phyloP scores from a whole-genome alignment of 2,329 filamentous ascomycete species.

The Hortaea werneckii region DNA sequence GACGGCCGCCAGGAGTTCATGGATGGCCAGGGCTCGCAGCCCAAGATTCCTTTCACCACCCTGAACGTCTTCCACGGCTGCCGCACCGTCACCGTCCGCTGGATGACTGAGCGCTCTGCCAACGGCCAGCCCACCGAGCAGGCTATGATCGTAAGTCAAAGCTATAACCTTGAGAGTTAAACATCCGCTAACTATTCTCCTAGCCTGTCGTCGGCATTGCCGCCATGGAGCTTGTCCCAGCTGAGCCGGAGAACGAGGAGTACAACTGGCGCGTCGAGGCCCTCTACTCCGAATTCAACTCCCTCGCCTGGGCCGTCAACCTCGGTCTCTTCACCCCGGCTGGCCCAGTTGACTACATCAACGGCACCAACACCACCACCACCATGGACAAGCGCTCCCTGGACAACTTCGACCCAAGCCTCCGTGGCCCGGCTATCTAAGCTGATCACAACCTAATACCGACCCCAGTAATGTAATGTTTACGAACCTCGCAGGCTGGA shows the following conservation, averaged over 20 bases:
- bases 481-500: too few species aligned
- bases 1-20: constrained; percentile 10
- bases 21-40: constrained; percentile 16
- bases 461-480: neutral
- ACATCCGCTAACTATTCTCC: neutral
- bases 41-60: constrained; percentile 14
- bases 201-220: constrained; percentile 14
- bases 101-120: constrained; percentile 16
- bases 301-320: constrained; percentile 18
- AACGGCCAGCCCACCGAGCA: constrained; percentile 16
- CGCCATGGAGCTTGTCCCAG: constrained; percentile 13
- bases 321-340: constrained; percentile 11
- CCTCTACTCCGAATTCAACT: constrained; percentile 18
- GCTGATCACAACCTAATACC: neutral
- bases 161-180: neutral
- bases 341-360: constrained; percentile 4
- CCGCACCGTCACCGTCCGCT: constrained; percentile 17
- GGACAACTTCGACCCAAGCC: neutral
- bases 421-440: constrained; percentile 5
- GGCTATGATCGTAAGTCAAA: constrained; percentile 15
- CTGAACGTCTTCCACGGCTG: constrained; percentile 19
- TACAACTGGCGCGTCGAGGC: constrained; percentile 13
- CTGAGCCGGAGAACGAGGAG: constrained; percentile 7
- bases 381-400: constrained; percentile 3
- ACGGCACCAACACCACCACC: constrained; percentile 1